Evolutionary conservation across 1,284 basidiomycete genomes (phyloP), one percentile per base, ranked within the genome.

Genomic region (Macrocystidia cucumis): DNA sequence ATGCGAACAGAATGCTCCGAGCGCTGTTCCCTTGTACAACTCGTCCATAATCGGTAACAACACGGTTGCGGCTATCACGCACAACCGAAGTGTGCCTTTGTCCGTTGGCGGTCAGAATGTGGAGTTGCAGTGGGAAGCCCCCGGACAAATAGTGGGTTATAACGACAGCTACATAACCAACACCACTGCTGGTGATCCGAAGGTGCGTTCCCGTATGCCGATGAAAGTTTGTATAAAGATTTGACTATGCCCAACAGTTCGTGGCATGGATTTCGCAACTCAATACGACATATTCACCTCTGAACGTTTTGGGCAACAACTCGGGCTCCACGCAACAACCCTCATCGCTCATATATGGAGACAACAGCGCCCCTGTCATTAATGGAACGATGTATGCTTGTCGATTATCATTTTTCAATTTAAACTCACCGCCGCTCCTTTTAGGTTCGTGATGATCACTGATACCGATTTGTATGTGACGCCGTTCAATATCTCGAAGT

Each of bases 271-370:
- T 79, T 29, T 67, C 62, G 17, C 76, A 81, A 51, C 53, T 78
- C 35, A 81, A 81, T 61, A 65, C 65, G n/a, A 81, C 78, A 9
- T 81, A 72, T 56, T 72, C 72, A 4, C 61, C 64, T 0, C 54
- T 75, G 14, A 55, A 60, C 22, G 63, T 68, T 31, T 48, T 72
- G 34, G 66, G 57, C 35, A 56, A 52, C 9, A 63, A 63, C 41
- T 58, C 56, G 14, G 74, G 64, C 0, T 57, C 51, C 7, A 75
- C 72, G 6, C 49, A 55, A 24, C 74, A 79, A 46, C 75, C 74
- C 3, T 61, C 55, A 29, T 66, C 62, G 3, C 46, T 44, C 8
- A 61, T 77, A 17, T 78, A 63, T 48, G 59, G 59, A 4, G 41
- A 58, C 24, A 40, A 49, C 35, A 58, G 57, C 2, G 50, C 54